Conservation (phyloP, 495 filamentous ascomycete species). For the Articulospora tetracladia region DNA sequence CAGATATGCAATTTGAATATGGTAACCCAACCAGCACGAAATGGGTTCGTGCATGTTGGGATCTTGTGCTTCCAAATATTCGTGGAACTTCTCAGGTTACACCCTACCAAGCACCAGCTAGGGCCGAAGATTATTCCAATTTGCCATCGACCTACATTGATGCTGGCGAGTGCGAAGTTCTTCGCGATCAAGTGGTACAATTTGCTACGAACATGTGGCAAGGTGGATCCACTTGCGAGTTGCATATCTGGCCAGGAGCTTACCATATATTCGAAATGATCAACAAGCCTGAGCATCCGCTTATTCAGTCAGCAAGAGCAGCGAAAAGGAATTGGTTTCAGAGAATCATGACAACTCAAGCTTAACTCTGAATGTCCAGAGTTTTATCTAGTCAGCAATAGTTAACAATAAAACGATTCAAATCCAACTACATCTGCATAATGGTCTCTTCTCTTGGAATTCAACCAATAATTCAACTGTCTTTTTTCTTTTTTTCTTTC, state of each 20-base stretch:
- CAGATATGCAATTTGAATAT: conserved; percentile 14
- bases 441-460: not conserved
- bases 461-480: no score
- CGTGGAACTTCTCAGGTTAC: not conserved
- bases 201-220: conserved; percentile 13
- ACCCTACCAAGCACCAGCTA: conserved; percentile 7
- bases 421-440: not conserved
- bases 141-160: conserved; percentile 17
- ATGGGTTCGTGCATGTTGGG: conserved; percentile 3
- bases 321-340: conserved; percentile 4
- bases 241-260: conserved; percentile 16
- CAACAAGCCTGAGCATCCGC: not conserved
- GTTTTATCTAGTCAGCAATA: not conserved
- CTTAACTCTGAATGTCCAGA: not conserved
- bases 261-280: conserved; percentile 12
- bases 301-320: not conserved
- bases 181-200: not conserved
- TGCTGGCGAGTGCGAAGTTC: conserved; percentile 5
- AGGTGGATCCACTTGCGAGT: conserved; percentile 1
- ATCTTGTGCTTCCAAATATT: not conserved
- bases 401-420: not conserved
- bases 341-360: not conserved
- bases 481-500: no score
- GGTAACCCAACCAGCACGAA: not conserved
- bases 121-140: conserved; percentile 6